A percentile compares a stretch with the other conserved stretches of the same genome.
phyloP scores from a whole-genome alignment of 106 monocot genomes.

The Platanthera guangdongensis region DNA sequence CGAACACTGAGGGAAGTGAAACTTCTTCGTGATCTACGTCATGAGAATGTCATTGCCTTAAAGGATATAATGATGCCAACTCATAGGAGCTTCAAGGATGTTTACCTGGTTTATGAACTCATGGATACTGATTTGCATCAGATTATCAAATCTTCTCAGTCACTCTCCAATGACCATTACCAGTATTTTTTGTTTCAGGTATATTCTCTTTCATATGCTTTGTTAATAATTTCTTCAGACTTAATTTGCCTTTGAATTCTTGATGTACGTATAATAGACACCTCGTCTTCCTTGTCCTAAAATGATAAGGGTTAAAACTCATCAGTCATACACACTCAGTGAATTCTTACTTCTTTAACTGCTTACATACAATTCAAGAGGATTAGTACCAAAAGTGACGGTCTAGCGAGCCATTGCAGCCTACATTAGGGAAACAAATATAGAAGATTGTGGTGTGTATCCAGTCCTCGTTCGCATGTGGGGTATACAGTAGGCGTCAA shows the following conservation, averaged over 20 bases:
- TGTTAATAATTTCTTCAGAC: background rate
- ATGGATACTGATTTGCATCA: slow-evolving; percentile 70
- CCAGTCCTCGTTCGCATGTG: too few species aligned
- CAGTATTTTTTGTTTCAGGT: slow-evolving; percentile 80
- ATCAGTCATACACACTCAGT: too few species aligned
- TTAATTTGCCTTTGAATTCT: background rate
- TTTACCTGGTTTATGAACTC: slow-evolving; percentile 69
- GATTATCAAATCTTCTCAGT: slow-evolving; percentile 68
- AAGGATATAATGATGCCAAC: slow-evolving; percentile 74
- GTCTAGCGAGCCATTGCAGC: too few species aligned
- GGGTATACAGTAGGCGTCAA: too few species aligned
- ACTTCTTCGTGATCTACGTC: slow-evolving; percentile 48
- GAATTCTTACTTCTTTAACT: too few species aligned
- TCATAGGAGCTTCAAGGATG: slow-evolving; percentile 52
- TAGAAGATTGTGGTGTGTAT: too few species aligned
- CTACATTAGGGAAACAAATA: too few species aligned
- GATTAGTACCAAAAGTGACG: too few species aligned
- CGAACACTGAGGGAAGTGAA: slow-evolving; percentile 62
- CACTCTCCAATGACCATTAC: slow-evolving; percentile 67
- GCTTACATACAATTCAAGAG: too few species aligned
- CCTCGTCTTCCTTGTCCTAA: too few species aligned
- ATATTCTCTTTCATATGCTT: slow-evolving; percentile 4
- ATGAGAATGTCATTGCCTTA: slow-evolving; percentile 66
- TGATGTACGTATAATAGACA: background rate
- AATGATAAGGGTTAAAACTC: too few species aligned